Evolutionary conservation across 2,329 filamentous ascomycete species (phyloP), one percentile per base, ranked within the genome.

Genomic region (Cercospora zeae-maydis): DNA sequence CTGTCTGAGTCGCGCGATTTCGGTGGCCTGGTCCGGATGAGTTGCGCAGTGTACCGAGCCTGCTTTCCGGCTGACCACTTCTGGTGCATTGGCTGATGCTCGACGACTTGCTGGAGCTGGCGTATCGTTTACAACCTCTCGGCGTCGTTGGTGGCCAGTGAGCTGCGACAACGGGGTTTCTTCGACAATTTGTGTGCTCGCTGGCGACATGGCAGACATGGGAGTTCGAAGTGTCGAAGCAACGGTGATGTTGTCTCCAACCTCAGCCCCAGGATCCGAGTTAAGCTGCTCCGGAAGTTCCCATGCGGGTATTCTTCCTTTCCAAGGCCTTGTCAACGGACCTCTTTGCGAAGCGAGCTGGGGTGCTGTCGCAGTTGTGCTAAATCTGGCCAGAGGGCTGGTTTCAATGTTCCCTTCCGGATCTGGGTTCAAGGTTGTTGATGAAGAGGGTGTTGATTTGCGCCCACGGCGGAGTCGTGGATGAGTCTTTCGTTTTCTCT

Each of bases 171-270:
- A 45, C 1, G 61, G 56, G 8, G 61, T 63, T 21, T 63, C 61
- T 11, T 31, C 36, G 6, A 63, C 37, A 21, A 63, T 11, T 33
- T 59, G 61, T 7, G 61, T 59, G 37, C 56, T 59, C 16, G 56
- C 61, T 56, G 49, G 61, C 21, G 61, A 62, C 33, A 6, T 19
- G 6, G 37, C 24, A 19, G 27, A n/a, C 2, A 11, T n/a, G 3
- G 54, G 24, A 31, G 19, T 21, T 5, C 10, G 54, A 8, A n/a
- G 54, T 13, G 4, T 24, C 14, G 56, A 24, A 14, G 16, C 56
- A 24, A 59, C 56, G 4, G 36, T 4, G 42, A 51, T 59, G 21
- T 47, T 36, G 9, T 49, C 56, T 8, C n/a, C 30, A 3, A 47
- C 9, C 6, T 52, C 56, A 4, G 33, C 39, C 19, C 51, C 56